Evolutionary conservation across 768 basidiomycete species (phyloP).

Genomic region (Tulasnella sp.): DNA sequence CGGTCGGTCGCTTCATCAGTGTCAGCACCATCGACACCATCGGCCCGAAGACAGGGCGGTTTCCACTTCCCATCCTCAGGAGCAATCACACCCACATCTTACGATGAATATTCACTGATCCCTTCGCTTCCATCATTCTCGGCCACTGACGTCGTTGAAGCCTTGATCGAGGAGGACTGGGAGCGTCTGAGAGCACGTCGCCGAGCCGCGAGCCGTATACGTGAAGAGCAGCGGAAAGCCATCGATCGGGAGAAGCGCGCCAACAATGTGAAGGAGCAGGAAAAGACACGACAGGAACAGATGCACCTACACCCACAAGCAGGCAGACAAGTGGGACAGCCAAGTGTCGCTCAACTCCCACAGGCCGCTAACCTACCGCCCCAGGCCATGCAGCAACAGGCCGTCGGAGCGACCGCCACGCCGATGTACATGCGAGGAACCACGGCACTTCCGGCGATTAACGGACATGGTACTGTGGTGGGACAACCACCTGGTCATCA

Average conservation of each 20-base stretch:
- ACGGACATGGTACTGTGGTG: too few species aligned
- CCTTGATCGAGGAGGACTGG: conserved; percentile 90
- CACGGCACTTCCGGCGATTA: too few species aligned
- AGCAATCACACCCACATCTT: neutral
- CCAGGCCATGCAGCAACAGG: neutral
- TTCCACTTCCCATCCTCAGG: conserved; percentile 4
- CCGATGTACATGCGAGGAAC: neutral
- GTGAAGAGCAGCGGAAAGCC: neutral
- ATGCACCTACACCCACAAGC: conserved; percentile 5
- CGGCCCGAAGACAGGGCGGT: conserved; percentile 19
- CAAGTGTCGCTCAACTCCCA: neutral
- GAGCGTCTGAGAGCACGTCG: conserved; percentile 71
- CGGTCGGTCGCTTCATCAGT: conserved; percentile 25
- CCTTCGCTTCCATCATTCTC: conserved; percentile 35
- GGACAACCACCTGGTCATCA: neutral
- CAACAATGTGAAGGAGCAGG: neutral
- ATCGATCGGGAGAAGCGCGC: neutral
- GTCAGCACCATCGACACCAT: conserved; percentile 20
- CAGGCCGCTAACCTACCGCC: neutral
- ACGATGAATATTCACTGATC: neutral
- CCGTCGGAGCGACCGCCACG: neutral
- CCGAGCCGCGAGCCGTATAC: conserved; percentile 21
- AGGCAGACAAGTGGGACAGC: conserved; percentile 7
- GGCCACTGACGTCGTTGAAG: conserved; percentile 74
- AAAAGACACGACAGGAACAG: conserved; percentile 16